Evolutionary conservation across 805 yeast species (phyloP), one percentile per base, ranked within the genome.

Genomic region (Teunomyces funiuensis): DNA sequence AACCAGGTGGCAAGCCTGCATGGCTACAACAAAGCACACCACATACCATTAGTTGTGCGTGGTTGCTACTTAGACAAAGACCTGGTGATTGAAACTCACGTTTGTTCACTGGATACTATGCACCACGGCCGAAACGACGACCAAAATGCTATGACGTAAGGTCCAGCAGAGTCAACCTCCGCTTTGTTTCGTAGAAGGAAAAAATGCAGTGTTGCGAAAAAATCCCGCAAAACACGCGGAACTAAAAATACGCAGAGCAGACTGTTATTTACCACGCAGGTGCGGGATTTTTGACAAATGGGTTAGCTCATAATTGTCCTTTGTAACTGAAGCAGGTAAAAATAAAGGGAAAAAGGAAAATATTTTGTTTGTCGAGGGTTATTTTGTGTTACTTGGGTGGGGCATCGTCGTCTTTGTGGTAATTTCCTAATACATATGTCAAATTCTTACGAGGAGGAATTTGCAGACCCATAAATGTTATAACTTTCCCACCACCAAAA

Each of bases 401-500:
- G 16, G n/a, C 13, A 10, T 31, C 34, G 16, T 19, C 25, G 34
- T 11, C 22, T 31, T 31, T 31, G 34, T 31, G 34, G 19, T 17
- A 31, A 31, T 31, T 31, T 31, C 34, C 34, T 31, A 31, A 31
- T 18, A 31, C 34, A 31, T 19, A 18, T 18, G 34, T 31, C 25
- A 19, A 31, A 18, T 16, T 16, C n/a, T 17, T 28, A 11, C 10
- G 25, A 11, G 25, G 25, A 22, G 16, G 14, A 19, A 19, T 31
- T 31, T 31, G 34, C 19, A 25, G 34, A 18, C 19, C 34, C 34
- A 31, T 14, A 19, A 17, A 31, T 31, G 19, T n/a, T 31, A 31
- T 31, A 31, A 11, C 19, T 20, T 20, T 18, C 19, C 23, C 23
- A 18, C n/a, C 33, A 28, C 22, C 34, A 31, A 25, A 25, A 17